Evolutionary conservation across 176 grass and related monocot species (phyloP), one percentile per base, ranked within the genome.

Genomic region (Metroxylon sagu): DNA sequence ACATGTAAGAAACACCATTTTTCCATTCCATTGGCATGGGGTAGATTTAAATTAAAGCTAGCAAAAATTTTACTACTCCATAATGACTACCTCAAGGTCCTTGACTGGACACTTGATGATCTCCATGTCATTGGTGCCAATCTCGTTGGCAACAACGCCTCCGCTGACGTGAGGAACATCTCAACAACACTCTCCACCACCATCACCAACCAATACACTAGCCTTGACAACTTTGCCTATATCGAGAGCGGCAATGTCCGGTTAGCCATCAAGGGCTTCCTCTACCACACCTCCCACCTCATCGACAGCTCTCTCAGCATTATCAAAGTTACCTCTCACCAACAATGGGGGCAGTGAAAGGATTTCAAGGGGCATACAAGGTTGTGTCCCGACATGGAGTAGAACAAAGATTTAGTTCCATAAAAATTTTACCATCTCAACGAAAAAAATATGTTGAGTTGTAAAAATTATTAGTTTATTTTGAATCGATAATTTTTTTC

Each of bases 241-340:
- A 71, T 79, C 49, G 77, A 72, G 57, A 59, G 43, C 17, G 59
- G 69, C 1, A 17, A 17, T 5, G 61, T 71, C 53, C 76, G 70
- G 0, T 63, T 1, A 0, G 80, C 79, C 74, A 81, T 95, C 25
- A 15, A 89, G 67, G 54, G 58, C 0, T 18, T 48, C 6, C 16
- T 84, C 59, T 31, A 60, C 26, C 79, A 83, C 59, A 77, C 86
- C 0, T 72, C 85, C 3, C 56, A 2, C 31, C 78, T 95, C 73
- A 85, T 89, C 16, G 86, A 82, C 76, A 89, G 89, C 85, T 83
- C 85, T 29, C 83, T 89, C 23, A 82, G 85, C 66, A 83, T 95
- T 79, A 70, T 75, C 3, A 89, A 70, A 54, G 89, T 81, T 54
- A 65, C 89, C 5, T 76, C 79, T 30, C 61, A 71, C 17, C 52